Percentiles rank a stretch among this genome's conserved stretches.
Conservation (phyloP, 2,329 filamentous ascomycete species). For the Aspergillus neoniger region DNA sequence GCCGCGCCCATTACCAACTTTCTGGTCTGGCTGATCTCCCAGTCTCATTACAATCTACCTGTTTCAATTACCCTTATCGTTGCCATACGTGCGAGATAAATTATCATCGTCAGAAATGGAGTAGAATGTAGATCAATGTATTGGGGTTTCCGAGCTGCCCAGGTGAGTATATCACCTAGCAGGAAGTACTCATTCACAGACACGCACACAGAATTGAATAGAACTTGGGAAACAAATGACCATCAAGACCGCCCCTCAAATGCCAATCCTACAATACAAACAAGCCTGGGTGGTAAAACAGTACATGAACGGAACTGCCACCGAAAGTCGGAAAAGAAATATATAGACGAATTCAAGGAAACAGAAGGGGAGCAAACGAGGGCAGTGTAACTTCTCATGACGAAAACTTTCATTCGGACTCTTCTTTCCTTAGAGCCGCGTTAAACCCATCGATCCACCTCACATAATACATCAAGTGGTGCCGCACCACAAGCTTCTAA, state of each 20-base stretch:
- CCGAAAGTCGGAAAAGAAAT: conserved; percentile 11
- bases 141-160: neutral
- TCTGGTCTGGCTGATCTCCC: too few relatives aligned
- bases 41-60: neutral
- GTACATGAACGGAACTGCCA: conserved; percentile 16
- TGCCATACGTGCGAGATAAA: too few relatives aligned
- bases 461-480: neutral
- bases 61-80: too few relatives aligned
- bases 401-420: conserved; percentile 14
- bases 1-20: too few relatives aligned
- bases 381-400: conserved; percentile 14
- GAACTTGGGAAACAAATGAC: neutral
- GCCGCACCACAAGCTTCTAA: conserved; percentile 19
- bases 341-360: conserved; percentile 13
- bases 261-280: conserved; percentile 28
- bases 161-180: neutral
- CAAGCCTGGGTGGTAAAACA: conserved; percentile 20
- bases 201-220: conserved; percentile 10
- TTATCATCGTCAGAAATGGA: neutral
- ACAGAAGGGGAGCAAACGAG: conserved; percentile 15
- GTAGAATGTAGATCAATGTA: neutral
- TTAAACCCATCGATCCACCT: neutral
- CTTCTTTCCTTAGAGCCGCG: neutral
- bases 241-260: conserved; percentile 15
- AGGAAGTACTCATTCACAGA: neutral